Evolutionary conservation across 2,329 filamentous ascomycete genomes (phyloP), one percentile per base, ranked within the genome.

Genomic region (Torrubiella hemipterigena): DNA sequence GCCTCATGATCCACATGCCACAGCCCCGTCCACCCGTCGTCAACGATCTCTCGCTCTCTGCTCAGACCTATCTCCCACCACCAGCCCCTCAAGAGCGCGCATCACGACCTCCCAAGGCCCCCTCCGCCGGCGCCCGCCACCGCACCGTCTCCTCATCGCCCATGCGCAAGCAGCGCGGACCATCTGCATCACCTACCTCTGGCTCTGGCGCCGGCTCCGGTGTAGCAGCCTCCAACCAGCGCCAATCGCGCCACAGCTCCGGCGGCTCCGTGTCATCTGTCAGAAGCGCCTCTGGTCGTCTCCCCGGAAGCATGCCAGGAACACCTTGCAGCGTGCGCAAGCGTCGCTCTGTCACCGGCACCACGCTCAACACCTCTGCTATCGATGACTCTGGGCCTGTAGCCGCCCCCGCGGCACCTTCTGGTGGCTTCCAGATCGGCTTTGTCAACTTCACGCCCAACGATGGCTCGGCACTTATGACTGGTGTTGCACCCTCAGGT

Each of bases 361-460:
- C 47, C 12, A 38, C 44, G 18, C 29, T 36, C 8, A 26, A 26
- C 8, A 30, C 33, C 10, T 38, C 30, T 7, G 32, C 33, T 18
- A 37, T 32, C 16, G 27, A 33, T 45, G 48, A 42, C 48, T n/a
- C n/a, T n/a, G n/a, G n/a, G n/a, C n/a, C n/a, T n/a, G n/a, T n/a
- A n/a, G n/a, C n/a, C n/a, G 34, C 31, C 31, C 35, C 32, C n/a
- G 29, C 44, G 37, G 35, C 47, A 27, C 34, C 44, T 8, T 37
- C 43, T 6, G 45, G 52, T 3, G 32, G 41, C 8, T 47, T 49
- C 4, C 46, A 47, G 3, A 59, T 71, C 7, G 69, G 72, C 9
- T 96, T 96, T 49, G 83, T 94, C 40, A 96, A 96, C 55, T 94
- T 82, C 56, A 95, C 87, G 1, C 78, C 85, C 1, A 65, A 69